phyloP scores from a whole-genome alignment of 2,329 filamentous ascomycete species.

The Diplodia sapinea region DNA sequence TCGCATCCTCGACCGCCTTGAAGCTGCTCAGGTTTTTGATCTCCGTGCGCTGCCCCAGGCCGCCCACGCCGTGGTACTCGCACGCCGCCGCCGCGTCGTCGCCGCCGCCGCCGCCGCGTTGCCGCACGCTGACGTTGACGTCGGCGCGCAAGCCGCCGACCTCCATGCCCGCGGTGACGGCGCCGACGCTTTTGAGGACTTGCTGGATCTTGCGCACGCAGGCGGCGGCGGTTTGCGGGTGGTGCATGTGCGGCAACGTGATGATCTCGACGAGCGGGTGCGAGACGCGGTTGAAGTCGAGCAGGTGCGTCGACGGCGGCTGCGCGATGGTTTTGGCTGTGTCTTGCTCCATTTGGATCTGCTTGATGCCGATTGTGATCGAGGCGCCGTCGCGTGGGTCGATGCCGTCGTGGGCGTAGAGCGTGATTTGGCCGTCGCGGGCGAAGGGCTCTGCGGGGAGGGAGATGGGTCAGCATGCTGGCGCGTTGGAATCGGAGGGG shows the following conservation, averaged over 20 bases:
- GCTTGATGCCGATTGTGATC: conserved; percentile 82
- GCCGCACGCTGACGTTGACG: conserved; percentile 87
- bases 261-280: conserved; percentile 95
- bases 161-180: conserved; percentile 92
- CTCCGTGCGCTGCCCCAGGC: conserved; percentile 85
- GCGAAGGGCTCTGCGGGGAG: conserved; percentile 62
- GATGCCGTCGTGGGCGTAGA: conserved; percentile 79
- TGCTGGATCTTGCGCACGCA: conserved; percentile 88
- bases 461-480: neutral
- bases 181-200: conserved; percentile 77
- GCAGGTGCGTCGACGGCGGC: conserved; percentile 72
- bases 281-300: conserved; percentile 94
- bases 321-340: conserved; percentile 91
- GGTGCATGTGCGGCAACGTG: conserved; percentile 84
- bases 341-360: conserved; percentile 97
- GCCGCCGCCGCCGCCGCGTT: conserved; percentile 48
- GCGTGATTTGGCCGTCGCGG: conserved; percentile 71
- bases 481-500: too few relatives aligned
- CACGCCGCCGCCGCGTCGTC: conserved; percentile 37
- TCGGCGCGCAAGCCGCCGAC: conserved; percentile 87
- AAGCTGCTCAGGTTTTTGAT: conserved; percentile 97
- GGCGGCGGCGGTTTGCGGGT: conserved; percentile 84
- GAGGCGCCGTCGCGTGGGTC: conserved; percentile 72
- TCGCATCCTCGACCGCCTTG: conserved; percentile 93
- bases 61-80: conserved; percentile 61